These are phyloP conservation scores for Moricandia moricandioides DNA, from an alignment of 345 rosid species.

Conservation along the genomic window DNA sequence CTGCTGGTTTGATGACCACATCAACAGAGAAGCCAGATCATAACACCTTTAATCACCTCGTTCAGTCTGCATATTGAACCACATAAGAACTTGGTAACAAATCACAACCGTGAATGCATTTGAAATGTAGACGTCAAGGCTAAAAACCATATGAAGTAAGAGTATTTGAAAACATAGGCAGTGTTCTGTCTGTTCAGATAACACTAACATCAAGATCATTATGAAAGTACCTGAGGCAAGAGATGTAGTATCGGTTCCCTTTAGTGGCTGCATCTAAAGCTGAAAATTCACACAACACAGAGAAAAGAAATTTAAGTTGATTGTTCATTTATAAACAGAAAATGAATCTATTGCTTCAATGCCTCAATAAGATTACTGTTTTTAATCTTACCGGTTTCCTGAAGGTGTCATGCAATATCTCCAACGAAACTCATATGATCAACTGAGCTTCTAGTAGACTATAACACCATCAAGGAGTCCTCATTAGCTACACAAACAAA, in stretches of 20 bases:
- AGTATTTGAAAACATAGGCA: background rate
- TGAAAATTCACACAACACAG: background rate
- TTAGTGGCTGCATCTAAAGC: background rate
- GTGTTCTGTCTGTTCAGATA: background rate
- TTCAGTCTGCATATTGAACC: background rate
- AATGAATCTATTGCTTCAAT: background rate
- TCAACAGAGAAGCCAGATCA: too few species aligned
- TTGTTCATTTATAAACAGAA: background rate
- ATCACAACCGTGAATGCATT: too few species aligned
- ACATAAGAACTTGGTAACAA: background rate
- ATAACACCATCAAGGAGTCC: slow-evolving; percentile 12
- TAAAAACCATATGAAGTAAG: background rate
- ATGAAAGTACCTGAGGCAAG: background rate
- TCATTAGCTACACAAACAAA: background rate
- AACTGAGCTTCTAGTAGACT: slow-evolving; percentile 64
- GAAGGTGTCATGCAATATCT: slow-evolving; percentile 73
- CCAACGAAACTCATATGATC: slow-evolving; percentile 74
- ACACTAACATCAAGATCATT: background rate
- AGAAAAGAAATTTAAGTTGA: background rate
- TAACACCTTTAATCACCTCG: background rate
- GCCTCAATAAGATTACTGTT: background rate
- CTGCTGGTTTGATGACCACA: too few species aligned
- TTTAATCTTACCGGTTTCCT: slow-evolving; percentile 48
- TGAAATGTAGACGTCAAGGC: background rate
- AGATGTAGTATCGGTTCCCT: background rate